Percentiles rank a stretch among this genome's conserved stretches.
Evolutionary conservation across 495 filamentous ascomycete species (phyloP).

Genomic region (Neurospora pannonica): DNA sequence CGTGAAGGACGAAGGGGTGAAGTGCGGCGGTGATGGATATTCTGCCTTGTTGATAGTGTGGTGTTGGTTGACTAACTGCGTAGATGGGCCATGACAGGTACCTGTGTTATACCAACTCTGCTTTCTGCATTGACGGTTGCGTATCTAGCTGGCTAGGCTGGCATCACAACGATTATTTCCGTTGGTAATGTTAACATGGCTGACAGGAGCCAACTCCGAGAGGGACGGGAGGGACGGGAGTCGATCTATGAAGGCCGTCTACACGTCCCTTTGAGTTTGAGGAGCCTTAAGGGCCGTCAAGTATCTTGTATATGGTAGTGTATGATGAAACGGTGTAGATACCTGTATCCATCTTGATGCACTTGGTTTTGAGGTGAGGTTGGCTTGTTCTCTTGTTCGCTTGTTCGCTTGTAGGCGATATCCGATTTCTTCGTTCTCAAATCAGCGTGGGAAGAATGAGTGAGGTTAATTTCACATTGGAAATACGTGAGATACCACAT

Average conservation of each 20-base stretch:
- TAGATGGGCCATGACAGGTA: neutral
- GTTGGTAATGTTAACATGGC: neutral
- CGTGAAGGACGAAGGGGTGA: neutral
- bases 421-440: neutral
- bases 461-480: neutral
- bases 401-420: neutral
- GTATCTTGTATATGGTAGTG: neutral
- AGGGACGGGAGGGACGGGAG: neutral
- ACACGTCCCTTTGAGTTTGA: neutral
- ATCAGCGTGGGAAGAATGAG: neutral
- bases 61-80: neutral
- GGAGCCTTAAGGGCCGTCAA: neutral
- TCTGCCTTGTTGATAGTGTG: neutral
- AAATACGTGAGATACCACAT: neutral
- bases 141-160: neutral
- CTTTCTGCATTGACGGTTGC: neutral
- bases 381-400: neutral
- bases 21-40: neutral
- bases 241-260: neutral
- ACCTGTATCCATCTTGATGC: neutral
- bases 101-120: neutral
- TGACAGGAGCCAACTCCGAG: neutral
- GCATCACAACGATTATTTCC: neutral
- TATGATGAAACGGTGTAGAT: no score
- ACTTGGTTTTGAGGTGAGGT: neutral